These are phyloP conservation scores for Elaeis guineensis DNA, from an alignment of 176 grass and related monocot genomes.

Conservation along the genomic window DNA sequence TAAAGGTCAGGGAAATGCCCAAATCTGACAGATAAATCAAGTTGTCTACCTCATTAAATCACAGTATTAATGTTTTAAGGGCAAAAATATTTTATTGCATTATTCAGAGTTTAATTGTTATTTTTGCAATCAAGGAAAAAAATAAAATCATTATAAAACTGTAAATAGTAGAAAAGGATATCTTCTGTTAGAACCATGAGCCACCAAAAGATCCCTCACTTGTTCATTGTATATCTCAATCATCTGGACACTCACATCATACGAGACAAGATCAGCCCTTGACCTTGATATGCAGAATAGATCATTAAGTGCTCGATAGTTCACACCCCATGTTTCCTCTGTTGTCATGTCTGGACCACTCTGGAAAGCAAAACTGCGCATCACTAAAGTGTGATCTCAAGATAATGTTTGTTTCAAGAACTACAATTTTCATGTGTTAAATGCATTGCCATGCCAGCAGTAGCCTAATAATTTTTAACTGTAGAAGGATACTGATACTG, in stretches of 20 bases:
- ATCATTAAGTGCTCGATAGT: constrained; percentile 70
- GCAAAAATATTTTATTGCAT: too few species aligned
- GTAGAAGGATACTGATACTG: too few species aligned
- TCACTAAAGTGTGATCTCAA: neutral
- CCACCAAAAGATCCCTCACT: constrained; percentile 77
- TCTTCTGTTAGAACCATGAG: constrained; percentile 55
- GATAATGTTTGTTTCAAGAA: neutral
- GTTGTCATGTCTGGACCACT: constrained; percentile 55
- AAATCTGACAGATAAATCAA: neutral
- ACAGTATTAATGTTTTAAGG: too few species aligned
- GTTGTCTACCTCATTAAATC: too few species aligned
- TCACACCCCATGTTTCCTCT: constrained; percentile 64
- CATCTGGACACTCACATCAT: constrained; percentile 75
- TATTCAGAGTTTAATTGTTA: too few species aligned
- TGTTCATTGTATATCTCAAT: constrained; percentile 96
- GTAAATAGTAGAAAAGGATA: constrained; percentile 46
- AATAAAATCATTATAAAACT: neutral
- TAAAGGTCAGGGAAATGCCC: constrained; percentile 13
- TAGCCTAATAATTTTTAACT: too few species aligned
- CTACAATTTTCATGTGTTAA: neutral
- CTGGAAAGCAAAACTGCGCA: constrained; percentile 23
- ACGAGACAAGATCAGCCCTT: constrained; percentile 37
- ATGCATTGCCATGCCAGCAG: neutral
- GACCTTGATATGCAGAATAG: constrained; percentile 67
- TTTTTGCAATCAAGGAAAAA: neutral